Base-by-base conservation (phyloP, 495 filamentous ascomycete genomes). In the Trichoderma reesei region DNA sequence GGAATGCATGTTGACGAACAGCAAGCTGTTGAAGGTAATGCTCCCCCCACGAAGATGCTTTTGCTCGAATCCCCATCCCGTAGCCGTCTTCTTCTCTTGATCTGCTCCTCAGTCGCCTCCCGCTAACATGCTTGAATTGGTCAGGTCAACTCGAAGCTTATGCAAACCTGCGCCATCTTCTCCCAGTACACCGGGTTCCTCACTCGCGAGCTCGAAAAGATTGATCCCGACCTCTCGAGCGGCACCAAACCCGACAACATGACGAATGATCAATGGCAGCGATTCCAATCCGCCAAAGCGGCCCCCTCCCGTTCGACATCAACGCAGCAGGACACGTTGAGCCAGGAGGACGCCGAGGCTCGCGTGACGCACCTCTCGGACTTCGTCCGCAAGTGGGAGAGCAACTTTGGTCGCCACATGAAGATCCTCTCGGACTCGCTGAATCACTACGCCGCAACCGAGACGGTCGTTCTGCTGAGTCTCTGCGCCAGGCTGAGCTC, bases 1-100 rank as follows among this genome's bases (percentile, higher is more conserved):
- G 76, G 94, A 97, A 77, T 97, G 95, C 79, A 97, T 97, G 93
- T 82, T 98, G 41, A 98, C 95, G 11, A 96, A 98, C 72, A 88
- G 89, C 62, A 96, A 96, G 74, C 76, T 98, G 8, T 78, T 98
- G 20, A 87, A 90, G 79, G 94, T 97, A 82, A 60, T 26, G 39
- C 26, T 20, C 26, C 38, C 41, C 6, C 9, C 31, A 59, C 39
- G 6, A 54, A 26, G 61, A 5, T 18, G 18, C 11, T 37, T 36
- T 33, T 65, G n/a, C 48, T 39, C 26, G 26, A 26, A 38, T 59
- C 9, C 61, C 62, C 31, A 39, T 64, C 63, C 54, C 11, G 38
- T 2, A 6, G 11, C 11, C 38, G 26, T 26, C 11, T 39, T 39
- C 38, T 3, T 39, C 6, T 39, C 2, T 39, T 39, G 2, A 0